These are phyloP conservation scores for Pestalotiopsis sp. DNA, from an alignment of 2,329 filamentous ascomycete species.

Conservation along the genomic window DNA sequence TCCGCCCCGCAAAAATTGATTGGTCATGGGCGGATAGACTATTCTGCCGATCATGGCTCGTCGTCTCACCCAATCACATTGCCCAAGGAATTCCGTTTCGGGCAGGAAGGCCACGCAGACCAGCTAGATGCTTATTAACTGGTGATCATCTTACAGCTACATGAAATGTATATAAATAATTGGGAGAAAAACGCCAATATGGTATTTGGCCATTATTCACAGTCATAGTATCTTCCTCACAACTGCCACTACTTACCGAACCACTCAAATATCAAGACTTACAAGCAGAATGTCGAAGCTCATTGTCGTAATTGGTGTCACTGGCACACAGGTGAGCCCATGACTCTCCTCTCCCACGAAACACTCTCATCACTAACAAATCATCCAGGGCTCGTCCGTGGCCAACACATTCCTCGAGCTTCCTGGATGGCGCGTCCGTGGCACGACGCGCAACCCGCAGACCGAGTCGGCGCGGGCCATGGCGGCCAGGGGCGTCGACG, in stretches of 20 bases:
- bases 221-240: background rate
- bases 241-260: background rate
- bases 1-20: background rate
- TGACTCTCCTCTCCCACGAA: background rate
- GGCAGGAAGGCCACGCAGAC: background rate
- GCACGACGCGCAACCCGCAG: conserved; percentile 1
- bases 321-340: conserved; percentile 1
- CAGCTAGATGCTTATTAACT: background rate
- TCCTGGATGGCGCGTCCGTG: conserved; percentile 9
- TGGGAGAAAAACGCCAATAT: background rate
- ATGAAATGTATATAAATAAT: background rate
- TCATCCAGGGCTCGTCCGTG: conserved; percentile 11
- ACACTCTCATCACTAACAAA: background rate
- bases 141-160: background rate
- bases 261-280: background rate
- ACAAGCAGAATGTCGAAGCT: background rate
- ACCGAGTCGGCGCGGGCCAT: background rate
- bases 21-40: background rate
- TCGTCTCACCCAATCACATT: background rate
- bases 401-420: conserved; percentile 6
- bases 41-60: background rate
- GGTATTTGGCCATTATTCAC: background rate
- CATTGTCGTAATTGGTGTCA: background rate
- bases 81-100: background rate
- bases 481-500: conserved; percentile 15